Percentiles rank a stretch among this genome's conserved stretches.
These are phyloP conservation scores for Tritrichomonas foetus DNA, from an alignment of 208 protist species.

Conservation along the genomic window DNA sequence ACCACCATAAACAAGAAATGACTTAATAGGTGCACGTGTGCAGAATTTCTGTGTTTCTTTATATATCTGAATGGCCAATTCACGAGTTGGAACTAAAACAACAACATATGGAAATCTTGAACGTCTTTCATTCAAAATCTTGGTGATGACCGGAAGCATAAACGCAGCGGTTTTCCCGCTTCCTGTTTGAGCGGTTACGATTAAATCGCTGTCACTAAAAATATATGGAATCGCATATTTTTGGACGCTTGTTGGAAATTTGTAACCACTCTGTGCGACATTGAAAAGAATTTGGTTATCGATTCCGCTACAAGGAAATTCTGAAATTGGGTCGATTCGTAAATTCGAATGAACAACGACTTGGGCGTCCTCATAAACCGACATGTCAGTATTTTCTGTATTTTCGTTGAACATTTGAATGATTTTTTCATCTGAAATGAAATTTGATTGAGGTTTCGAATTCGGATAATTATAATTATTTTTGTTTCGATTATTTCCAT, in stretches of 20 bases:
- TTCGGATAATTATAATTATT: too few species aligned
- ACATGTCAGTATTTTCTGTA: too few species aligned
- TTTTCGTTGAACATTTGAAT: too few species aligned
- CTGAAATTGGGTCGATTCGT: neutral
- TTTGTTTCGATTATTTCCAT: too few species aligned
- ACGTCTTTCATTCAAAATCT: neutral
- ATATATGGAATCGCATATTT: conserved; percentile 36
- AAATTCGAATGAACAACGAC: neutral
- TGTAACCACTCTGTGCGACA: neutral
- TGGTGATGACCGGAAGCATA: conserved; percentile 46
- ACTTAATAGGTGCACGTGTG: neutral
- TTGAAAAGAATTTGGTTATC: neutral
- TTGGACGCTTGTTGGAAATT: conserved; percentile 35
- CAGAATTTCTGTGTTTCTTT: conserved; percentile 74
- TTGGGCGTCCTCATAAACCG: neutral
- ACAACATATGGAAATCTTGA: conserved; percentile 68
- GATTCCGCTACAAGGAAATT: neutral
- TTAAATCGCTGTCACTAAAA: neutral
- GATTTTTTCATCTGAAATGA: too few species aligned
- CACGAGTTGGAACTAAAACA: conserved; percentile 84
- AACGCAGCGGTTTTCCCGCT: conserved; percentile 56
- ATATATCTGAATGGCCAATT: conserved; percentile 87
- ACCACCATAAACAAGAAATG: conserved; percentile 55
- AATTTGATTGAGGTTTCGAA: too few species aligned
- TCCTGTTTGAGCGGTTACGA: conserved; percentile 47